These are phyloP conservation scores for Trichoderma semiorbis DNA, from an alignment of 2,329 filamentous ascomycete genomes.

Conservation along the genomic window DNA sequence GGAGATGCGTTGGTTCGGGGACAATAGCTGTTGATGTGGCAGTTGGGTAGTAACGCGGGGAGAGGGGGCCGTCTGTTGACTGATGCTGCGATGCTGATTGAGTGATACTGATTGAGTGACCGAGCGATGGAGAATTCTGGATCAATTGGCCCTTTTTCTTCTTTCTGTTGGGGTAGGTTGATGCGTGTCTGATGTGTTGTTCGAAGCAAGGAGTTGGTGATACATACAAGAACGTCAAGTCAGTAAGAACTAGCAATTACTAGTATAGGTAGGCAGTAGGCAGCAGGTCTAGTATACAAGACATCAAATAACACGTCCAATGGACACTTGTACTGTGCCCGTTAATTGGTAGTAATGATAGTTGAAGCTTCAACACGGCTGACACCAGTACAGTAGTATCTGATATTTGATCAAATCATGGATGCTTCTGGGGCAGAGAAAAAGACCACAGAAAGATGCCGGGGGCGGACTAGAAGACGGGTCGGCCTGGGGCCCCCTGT, in stretches of 20 bases:
- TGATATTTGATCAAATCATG: background rate
- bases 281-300: background rate
- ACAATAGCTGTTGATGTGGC: background rate
- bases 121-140: background rate
- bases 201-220: background rate
- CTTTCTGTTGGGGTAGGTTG: background rate
- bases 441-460: background rate
- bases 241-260: background rate
- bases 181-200: constrained; percentile 5
- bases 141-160: background rate
- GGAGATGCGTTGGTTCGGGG: background rate
- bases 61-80: background rate
- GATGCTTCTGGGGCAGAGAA: background rate
- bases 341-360: background rate
- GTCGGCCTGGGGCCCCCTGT: background rate
- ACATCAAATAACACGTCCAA: background rate
- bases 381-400: background rate
- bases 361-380: background rate
- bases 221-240: background rate
- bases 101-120: background rate
- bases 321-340: background rate
- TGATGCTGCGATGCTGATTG: background rate
- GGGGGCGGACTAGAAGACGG: background rate
- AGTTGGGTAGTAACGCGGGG: background rate
- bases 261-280: background rate